Conservation (phyloP, 2,329 filamentous ascomycete species). For the Pseudocercospora musae region DNA sequence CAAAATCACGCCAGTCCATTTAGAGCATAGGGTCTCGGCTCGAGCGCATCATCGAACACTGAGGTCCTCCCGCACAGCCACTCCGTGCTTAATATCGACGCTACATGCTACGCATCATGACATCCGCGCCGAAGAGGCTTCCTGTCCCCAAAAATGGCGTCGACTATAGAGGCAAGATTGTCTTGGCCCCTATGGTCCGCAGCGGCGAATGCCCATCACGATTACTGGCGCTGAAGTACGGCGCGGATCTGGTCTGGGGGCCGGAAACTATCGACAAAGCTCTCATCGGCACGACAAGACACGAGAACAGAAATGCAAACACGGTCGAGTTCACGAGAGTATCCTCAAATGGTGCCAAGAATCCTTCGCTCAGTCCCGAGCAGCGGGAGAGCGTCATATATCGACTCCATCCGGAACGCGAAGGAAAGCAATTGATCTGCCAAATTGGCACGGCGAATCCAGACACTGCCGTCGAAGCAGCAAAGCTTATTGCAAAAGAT, state of each 20-base stretch:
- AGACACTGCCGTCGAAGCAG: constrained; percentile 76
- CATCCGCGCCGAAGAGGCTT: constrained; percentile 54
- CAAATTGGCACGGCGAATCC: constrained; percentile 89
- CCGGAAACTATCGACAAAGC: constrained; percentile 92
- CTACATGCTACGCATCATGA: constrained; percentile 32
- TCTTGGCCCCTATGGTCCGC: constrained; percentile 85
- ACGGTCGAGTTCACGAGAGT: constrained; percentile 82
- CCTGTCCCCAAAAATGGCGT: constrained; percentile 85
- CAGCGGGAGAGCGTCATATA: constrained; percentile 68
- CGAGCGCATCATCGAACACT: background rate
- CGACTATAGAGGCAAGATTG: constrained; percentile 89
- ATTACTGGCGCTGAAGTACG: constrained; percentile 85
- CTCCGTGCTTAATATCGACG: constrained; percentile 25
- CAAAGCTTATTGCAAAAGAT: constrained; percentile 77
- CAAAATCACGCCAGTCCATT: background rate
- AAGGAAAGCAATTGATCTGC: constrained; percentile 75
- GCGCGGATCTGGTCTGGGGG: constrained; percentile 95
- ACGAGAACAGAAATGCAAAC: constrained; percentile 69
- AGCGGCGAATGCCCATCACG: constrained; percentile 93
- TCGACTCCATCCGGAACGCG: constrained; percentile 72
- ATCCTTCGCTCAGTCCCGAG: constrained; percentile 53
- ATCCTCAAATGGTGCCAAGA: constrained; percentile 66
- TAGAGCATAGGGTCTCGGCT: background rate
- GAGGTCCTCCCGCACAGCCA: background rate
- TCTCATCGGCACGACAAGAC: constrained; percentile 80